Percentiles rank a stretch among this genome's conserved stretches.
phyloP scores from a whole-genome alignment of 2,329 filamentous ascomycete genomes.

The Colletotrichum sp. region DNA sequence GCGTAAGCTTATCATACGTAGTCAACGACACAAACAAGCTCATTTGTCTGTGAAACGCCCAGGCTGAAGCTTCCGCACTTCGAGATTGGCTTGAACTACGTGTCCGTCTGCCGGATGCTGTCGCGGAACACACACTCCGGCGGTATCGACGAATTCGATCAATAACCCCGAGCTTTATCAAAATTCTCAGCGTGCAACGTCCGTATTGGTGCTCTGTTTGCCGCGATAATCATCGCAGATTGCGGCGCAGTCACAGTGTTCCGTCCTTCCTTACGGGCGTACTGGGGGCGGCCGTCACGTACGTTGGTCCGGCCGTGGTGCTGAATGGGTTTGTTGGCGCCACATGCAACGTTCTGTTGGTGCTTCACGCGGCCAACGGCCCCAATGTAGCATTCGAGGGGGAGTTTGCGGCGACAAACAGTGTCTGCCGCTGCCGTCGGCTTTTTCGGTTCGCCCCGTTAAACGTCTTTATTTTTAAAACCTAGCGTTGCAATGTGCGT shows the following conservation, averaged over 20 bases:
- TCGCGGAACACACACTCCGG: neutral
- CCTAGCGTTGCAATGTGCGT: neutral
- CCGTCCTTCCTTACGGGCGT: neutral
- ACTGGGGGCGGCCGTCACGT: neutral
- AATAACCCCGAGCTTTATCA: neutral
- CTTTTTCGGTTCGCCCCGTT: neutral
- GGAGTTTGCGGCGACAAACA: neutral
- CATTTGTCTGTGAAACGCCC: neutral
- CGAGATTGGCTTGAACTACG: neutral
- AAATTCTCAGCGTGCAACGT: neutral
- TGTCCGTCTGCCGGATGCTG: neutral
- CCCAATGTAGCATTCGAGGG: neutral
- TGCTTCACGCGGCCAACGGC: neutral
- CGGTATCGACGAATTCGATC: neutral
- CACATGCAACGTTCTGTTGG: neutral
- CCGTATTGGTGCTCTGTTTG: neutral
- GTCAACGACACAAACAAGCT: neutral
- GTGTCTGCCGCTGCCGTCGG: neutral
- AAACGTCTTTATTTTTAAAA: neutral
- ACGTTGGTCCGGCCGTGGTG: neutral
- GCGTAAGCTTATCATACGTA: neutral
- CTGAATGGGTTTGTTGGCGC: neutral
- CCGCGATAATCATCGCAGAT: neutral
- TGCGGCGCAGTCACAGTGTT: neutral
- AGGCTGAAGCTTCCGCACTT: neutral